Conservation (phyloP, 1,284 basidiomycete genomes). For the Meripilus lineatus region DNA sequence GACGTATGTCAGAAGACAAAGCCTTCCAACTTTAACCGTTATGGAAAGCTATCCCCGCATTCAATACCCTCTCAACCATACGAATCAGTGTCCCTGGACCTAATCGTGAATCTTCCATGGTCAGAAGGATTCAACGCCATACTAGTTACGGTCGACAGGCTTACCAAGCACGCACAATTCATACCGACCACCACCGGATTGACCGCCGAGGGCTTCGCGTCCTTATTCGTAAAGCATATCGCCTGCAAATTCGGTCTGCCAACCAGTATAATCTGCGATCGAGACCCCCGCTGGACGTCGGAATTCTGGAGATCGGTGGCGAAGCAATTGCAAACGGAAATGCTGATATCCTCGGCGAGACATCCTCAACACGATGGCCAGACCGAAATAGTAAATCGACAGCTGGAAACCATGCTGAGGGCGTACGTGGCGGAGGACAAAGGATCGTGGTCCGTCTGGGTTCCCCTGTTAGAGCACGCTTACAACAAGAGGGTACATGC, state of each 20-base stretch:
- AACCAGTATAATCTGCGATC: slow-evolving; percentile 21
- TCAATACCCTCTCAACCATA: slow-evolving; percentile 24
- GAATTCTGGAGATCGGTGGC: slow-evolving; percentile 22
- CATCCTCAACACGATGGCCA: slow-evolving; percentile 20
- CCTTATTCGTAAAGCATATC: slow-evolving; percentile 17
- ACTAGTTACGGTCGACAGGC: slow-evolving; percentile 13
- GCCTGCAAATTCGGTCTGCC: slow-evolving; percentile 20
- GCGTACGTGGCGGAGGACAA: slow-evolving; percentile 4
- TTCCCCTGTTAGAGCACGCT: slow-evolving; percentile 18
- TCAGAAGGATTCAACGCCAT: slow-evolving; percentile 30
- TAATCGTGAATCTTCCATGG: slow-evolving; percentile 28
- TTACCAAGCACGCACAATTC: slow-evolving; percentile 38
- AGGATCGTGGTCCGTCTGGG: slow-evolving; percentile 7
- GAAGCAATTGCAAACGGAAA: slow-evolving; percentile 12
- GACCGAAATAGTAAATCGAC: slow-evolving; percentile 13
- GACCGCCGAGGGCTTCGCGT: slow-evolving; percentile 12
- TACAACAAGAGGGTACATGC: slow-evolving; percentile 20
- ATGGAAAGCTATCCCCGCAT: slow-evolving; percentile 28
- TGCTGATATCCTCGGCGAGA: slow-evolving; percentile 22
- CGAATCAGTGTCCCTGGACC: slow-evolving; percentile 26
- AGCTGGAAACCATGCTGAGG: slow-evolving; percentile 11
- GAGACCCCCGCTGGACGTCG: slow-evolving; percentile 22
- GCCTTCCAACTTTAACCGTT: background rate
- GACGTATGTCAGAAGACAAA: slow-evolving; percentile 37
- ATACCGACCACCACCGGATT: slow-evolving; percentile 23